Evolutionary conservation across 169 alveolate genomes (phyloP).

Genomic region (Haemoproteus tartakovskyi): DNA sequence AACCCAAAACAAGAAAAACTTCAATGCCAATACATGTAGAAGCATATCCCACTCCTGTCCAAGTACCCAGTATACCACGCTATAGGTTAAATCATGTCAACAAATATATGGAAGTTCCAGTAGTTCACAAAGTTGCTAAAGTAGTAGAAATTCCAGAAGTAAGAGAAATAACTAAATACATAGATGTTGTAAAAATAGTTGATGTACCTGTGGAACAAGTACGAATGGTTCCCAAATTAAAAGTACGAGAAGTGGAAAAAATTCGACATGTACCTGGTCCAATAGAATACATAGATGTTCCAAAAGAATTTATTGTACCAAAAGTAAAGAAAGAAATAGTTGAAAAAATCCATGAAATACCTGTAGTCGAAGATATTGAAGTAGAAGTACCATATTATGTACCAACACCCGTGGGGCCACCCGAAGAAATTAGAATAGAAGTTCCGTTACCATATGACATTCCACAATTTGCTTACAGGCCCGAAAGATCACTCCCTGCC

Average conservation of each 20-base stretch:
- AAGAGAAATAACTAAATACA: conserved; percentile 62
- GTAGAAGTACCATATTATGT: conserved; percentile 63
- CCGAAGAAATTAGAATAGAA: conserved; percentile 30
- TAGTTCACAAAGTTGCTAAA: conserved; percentile 44
- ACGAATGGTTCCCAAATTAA: conserved; percentile 65
- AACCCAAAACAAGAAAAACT: conserved; percentile 25
- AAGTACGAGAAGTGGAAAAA: conserved; percentile 68
- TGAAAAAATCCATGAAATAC: conserved; percentile 68
- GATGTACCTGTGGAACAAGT: conserved; percentile 72
- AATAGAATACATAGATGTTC: conserved; percentile 65
- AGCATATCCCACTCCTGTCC: conserved; percentile 12
- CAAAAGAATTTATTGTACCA: conserved; percentile 63
- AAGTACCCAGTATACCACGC: conserved; percentile 7
- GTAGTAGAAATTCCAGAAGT: conserved; percentile 72
- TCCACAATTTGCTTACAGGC: conserved; percentile 55
- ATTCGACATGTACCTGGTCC: conserved; percentile 72
- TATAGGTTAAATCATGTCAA: conserved; percentile 16
- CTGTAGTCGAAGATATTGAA: conserved; percentile 65
- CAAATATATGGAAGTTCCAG: conserved; percentile 23
- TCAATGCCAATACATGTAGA: neutral
- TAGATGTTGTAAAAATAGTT: conserved; percentile 47
- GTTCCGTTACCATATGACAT: conserved; percentile 57
- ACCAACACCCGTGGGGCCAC: conserved; percentile 65
- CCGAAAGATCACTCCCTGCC: conserved; percentile 9
- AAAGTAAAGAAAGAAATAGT: conserved; percentile 43